phyloP scores from a whole-genome alignment of 805 yeast genomes.

The Starmerella sirachaensis region DNA sequence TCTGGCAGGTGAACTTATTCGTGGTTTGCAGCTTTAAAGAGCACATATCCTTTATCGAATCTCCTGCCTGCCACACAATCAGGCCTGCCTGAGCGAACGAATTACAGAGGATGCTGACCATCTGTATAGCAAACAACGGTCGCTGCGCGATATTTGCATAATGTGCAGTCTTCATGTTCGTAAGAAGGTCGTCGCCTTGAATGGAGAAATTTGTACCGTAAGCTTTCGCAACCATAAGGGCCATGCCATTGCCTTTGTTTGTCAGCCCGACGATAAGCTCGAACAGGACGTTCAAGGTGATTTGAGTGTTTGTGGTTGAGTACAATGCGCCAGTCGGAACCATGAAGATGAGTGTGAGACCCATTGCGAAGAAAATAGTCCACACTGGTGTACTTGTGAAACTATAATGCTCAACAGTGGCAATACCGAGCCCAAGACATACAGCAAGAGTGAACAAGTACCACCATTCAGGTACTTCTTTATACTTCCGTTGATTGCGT shows the following conservation, averaged over 20 bases:
- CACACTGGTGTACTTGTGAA: constrained; percentile 44
- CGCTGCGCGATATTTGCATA: constrained; percentile 48
- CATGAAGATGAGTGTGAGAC: constrained; percentile 38
- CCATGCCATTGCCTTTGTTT: constrained; percentile 44
- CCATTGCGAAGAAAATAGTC: constrained; percentile 44
- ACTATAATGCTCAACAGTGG: constrained; percentile 30
- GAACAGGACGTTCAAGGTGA: constrained; percentile 38
- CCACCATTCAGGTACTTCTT: constrained; percentile 51
- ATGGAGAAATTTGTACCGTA: constrained; percentile 48
- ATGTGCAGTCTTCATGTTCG: constrained; percentile 43
- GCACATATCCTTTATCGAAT: constrained; percentile 28
- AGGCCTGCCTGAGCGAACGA: constrained; percentile 26
- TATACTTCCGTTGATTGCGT: constrained; percentile 43
- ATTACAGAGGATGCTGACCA: constrained; percentile 24
- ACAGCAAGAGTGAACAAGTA: constrained; percentile 34
- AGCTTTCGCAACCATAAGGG: constrained; percentile 40
- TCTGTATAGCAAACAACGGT: constrained; percentile 41
- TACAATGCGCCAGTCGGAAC: constrained; percentile 39
- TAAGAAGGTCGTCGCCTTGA: constrained; percentile 49
- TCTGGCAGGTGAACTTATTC: constrained; percentile 29
- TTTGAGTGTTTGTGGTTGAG: constrained; percentile 37
- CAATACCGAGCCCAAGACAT: constrained; percentile 36
- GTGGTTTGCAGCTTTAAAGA: constrained; percentile 25
- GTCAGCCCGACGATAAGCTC: constrained; percentile 46
- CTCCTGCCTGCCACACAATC: constrained; percentile 28